phyloP scores from a whole-genome alignment of 2,329 filamentous ascomycete species.

The Geosmithia flava region DNA sequence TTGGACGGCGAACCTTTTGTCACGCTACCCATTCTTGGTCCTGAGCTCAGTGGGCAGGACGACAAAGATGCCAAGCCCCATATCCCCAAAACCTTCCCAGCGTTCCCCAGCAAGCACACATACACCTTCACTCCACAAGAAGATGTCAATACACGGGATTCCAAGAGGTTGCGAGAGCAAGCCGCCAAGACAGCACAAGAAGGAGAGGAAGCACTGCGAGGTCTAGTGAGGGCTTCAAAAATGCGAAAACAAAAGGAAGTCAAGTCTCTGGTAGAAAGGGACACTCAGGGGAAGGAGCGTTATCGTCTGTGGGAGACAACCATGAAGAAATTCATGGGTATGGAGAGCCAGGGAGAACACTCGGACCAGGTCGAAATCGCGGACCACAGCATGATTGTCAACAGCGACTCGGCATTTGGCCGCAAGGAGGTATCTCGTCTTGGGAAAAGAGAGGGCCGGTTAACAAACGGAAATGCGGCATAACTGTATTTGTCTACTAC shows the following conservation, averaged over 20 bases:
- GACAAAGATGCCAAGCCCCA: slow-evolving; percentile 44
- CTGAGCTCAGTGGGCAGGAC: slow-evolving; percentile 43
- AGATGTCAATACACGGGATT: slow-evolving; percentile 31
- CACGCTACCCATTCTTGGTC: slow-evolving; percentile 32
- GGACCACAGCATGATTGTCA: slow-evolving; percentile 54
- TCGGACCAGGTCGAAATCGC: slow-evolving; percentile 37
- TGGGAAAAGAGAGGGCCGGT: slow-evolving; percentile 22
- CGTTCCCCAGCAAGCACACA: slow-evolving; percentile 52
- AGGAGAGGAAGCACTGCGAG: slow-evolving; percentile 47
- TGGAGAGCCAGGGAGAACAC: slow-evolving; percentile 15
- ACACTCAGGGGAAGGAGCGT: slow-evolving; percentile 38
- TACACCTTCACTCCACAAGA: slow-evolving; percentile 47
- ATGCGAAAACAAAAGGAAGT: slow-evolving; percentile 53
- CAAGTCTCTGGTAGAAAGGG: slow-evolving; percentile 39
- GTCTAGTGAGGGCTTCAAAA: slow-evolving; percentile 49
- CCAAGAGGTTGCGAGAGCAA: slow-evolving; percentile 46
- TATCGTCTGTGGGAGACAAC: slow-evolving; percentile 49
- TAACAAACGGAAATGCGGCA: not conserved
- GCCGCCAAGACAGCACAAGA: slow-evolving; percentile 48
- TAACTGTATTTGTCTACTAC: not conserved
- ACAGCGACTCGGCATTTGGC: slow-evolving; percentile 37
- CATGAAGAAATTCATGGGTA: slow-evolving; percentile 41
- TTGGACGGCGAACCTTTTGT: slow-evolving; percentile 26
- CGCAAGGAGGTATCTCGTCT: slow-evolving; percentile 39
- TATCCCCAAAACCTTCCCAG: slow-evolving; percentile 46